Evolutionary conservation across 2,329 filamentous ascomycete species (phyloP).

Genomic region (Neopestalotiopsis sp.): DNA sequence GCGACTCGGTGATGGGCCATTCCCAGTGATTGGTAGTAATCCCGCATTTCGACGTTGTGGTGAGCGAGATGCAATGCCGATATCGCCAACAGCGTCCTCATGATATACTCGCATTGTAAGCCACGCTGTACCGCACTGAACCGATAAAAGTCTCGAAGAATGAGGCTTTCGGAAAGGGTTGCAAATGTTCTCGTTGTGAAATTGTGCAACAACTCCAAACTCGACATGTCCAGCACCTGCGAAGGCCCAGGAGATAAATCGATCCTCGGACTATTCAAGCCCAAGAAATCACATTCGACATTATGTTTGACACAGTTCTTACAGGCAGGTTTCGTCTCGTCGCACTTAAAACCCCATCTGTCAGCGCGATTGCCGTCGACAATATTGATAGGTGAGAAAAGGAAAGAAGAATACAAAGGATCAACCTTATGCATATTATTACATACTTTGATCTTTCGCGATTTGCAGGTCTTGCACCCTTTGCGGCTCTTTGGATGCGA

Average conservation of each 20-base stretch:
- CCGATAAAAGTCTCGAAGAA: conserved; percentile 40
- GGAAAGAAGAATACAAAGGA: neutral
- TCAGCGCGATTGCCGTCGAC: neutral
- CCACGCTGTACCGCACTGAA: conserved; percentile 41
- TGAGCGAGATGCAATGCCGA: conserved; percentile 42
- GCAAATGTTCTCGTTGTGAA: conserved; percentile 41
- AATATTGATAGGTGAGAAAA: too few species aligned
- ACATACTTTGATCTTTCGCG: conserved; percentile 23
- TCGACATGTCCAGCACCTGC: conserved; percentile 30
- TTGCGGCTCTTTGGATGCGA: conserved; percentile 5
- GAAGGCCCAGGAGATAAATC: neutral
- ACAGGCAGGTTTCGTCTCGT: conserved; percentile 24
- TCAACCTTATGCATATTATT: neutral
- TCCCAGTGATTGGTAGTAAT: conserved; percentile 36
- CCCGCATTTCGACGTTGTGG: conserved; percentile 28
- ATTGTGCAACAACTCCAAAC: conserved; percentile 45
- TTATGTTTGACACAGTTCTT: conserved; percentile 24
- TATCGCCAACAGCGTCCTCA: conserved; percentile 42
- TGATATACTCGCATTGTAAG: conserved; percentile 39
- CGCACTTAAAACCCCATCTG: conserved; percentile 19
- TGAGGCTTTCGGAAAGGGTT: conserved; percentile 37
- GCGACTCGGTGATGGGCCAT: conserved; percentile 34
- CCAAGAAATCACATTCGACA: conserved; percentile 23
- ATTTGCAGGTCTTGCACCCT: conserved; percentile 24
- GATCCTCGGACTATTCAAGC: neutral